These are phyloP conservation scores for Nothophoma quercina DNA, from an alignment of 2,329 filamentous ascomycete species.

Conservation along the genomic window DNA sequence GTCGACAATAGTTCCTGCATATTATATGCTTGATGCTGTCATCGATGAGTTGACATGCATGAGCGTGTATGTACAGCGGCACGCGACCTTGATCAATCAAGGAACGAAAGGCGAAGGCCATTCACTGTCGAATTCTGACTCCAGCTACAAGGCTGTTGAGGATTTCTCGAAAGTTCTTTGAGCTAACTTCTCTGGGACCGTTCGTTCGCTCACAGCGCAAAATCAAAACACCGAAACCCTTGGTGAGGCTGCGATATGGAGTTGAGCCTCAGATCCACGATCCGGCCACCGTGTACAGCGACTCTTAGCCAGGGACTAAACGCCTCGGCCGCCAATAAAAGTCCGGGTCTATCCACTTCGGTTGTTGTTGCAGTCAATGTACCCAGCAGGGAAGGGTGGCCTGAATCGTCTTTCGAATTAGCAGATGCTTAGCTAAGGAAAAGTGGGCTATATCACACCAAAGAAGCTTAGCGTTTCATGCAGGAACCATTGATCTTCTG, in stretches of 20 bases:
- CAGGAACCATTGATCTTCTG: slow-evolving; percentile 4
- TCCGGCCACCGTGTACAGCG: not conserved
- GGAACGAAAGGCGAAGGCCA: not conserved
- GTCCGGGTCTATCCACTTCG: not conserved
- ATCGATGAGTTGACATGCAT: not conserved
- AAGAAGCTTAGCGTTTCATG: not conserved
- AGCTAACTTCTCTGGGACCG: not conserved
- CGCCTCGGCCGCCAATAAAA: not conserved
- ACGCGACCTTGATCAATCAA: not conserved
- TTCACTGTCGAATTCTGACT: not conserved
- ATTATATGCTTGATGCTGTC: not conserved
- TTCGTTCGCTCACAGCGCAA: not conserved
- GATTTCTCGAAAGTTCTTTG: not conserved
- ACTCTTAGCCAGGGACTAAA: not conserved
- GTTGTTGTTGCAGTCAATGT: not conserved
- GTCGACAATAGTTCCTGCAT: slow-evolving; percentile 4
- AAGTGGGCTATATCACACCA: not conserved
- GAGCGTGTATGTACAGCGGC: not conserved
- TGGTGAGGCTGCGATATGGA: not conserved
- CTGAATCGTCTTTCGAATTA: not conserved
- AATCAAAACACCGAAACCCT: not conserved
- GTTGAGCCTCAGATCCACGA: not conserved
- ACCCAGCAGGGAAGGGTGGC: not conserved
- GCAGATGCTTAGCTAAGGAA: not conserved
- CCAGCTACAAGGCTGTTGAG: not conserved